phyloP scores from a whole-genome alignment of 176 grass and related monocot genomes.

The Zoysia japonica region DNA sequence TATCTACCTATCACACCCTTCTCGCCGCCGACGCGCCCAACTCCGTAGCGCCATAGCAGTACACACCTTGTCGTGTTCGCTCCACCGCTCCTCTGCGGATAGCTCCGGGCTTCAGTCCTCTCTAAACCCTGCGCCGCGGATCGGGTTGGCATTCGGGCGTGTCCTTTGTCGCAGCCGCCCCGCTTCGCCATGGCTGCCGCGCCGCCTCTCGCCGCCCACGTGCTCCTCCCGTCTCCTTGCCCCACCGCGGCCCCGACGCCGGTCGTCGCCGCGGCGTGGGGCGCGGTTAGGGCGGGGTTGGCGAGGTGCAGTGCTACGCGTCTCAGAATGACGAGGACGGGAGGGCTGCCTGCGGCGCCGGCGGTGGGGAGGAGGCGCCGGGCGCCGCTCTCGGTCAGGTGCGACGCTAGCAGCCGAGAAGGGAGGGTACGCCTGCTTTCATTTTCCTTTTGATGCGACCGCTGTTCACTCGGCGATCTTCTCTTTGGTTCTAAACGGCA shows the following conservation, averaged over 20 bases:
- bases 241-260: constrained; percentile 22
- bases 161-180: not conserved
- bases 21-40: not conserved
- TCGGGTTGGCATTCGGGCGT: not conserved
- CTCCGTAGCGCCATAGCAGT: not conserved
- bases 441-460: not conserved
- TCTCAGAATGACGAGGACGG: constrained; percentile 26
- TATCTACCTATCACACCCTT: not conserved
- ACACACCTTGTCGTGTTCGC: not conserved
- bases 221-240: not conserved
- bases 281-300: constrained; percentile 12
- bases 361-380: constrained; percentile 30
- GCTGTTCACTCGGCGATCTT: not conserved
- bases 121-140: not conserved
- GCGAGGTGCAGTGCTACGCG: not conserved
- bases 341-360: not conserved
- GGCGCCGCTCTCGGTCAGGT: constrained; percentile 38
- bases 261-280: constrained; percentile 51
- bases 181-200: constrained; percentile 38
- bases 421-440: constrained; percentile 35
- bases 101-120: not conserved
- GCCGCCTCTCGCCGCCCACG: constrained; percentile 32
- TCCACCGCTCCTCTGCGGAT: not conserved
- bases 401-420: constrained; percentile 48
- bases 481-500: not conserved